A percentile compares a stretch with the other conserved stretches of the same genome.
Conservation (phyloP, 768 basidiomycete species). For the Lactarius hatsudake region DNA sequence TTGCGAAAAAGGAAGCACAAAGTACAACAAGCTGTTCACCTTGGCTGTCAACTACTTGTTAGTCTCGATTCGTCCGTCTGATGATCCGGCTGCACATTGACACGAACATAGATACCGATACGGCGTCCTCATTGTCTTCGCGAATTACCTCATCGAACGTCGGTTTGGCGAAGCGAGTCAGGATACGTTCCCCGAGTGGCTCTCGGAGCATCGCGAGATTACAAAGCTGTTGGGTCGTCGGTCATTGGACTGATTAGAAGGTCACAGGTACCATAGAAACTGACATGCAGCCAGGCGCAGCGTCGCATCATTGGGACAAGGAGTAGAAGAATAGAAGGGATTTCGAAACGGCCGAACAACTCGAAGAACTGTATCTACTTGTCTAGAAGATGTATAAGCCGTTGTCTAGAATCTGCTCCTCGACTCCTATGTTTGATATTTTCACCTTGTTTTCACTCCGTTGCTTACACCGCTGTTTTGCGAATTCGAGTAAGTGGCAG, state of each 20-base stretch:
- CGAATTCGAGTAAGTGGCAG: too few relatives aligned
- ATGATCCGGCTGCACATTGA: constrained; percentile 3
- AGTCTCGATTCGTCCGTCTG: constrained; percentile 29
- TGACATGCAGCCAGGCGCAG: not conserved
- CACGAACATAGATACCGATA: constrained; percentile 65
- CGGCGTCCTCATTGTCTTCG: constrained; percentile 88
- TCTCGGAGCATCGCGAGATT: constrained; percentile 81
- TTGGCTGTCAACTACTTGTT: constrained; percentile 89
- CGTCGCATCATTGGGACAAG: not conserved
- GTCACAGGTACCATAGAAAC: not conserved
- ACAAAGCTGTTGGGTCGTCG: constrained; percentile 63
- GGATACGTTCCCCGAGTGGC: constrained; percentile 76
- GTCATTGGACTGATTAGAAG: constrained; percentile 59
- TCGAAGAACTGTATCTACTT: not conserved
- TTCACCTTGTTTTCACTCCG: not conserved
- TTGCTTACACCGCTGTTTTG: not conserved
- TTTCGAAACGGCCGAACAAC: not conserved
- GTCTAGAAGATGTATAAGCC: not conserved
- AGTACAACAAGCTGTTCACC: constrained; percentile 69
- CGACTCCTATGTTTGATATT: not conserved
- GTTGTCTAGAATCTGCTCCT: not conserved
- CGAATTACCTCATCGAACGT: constrained; percentile 87
- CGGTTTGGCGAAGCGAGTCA: constrained; percentile 40
- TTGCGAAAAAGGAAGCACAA: constrained; percentile 71
- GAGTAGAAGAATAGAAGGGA: not conserved